Evolutionary conservation across 164 flowering plant genomes (phyloP), one percentile per base, ranked within the genome.

Genomic region (Magnolia sinica): DNA sequence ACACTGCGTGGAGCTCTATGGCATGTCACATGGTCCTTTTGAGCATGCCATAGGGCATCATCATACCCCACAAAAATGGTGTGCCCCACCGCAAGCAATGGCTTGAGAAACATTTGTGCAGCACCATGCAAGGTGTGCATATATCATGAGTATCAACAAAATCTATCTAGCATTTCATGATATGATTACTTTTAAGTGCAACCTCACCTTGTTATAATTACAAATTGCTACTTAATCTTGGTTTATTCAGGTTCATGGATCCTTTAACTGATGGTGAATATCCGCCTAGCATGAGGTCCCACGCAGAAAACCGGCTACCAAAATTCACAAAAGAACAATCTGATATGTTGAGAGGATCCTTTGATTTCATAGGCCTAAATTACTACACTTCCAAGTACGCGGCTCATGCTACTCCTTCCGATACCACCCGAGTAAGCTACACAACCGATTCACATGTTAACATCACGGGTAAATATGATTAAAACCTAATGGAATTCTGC

Each of bases 251-350:
- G 96, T 82, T 80, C 74, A 55, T 85, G 71, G 76, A 87, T 22
- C 93, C 96, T 1, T 50, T 88, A 9, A 74, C 83, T 8, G 52
- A 77, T 13, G 94, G 96, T 1, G 73, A 85, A 1, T 89, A 90
- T 72, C 96, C 94, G 7, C 0, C 19, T 0, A 75, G 19, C 29
- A 92, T 92, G 94, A 75, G 74, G 13, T 11, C 63, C 2, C 29
- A 78, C 3, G 87, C 85, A 0, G 83, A 87, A 20, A 68, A 80
- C 1, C 79, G 96, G 65, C 76, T 92, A 49, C 94, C 90, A 6
- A 81, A 79, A 37, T 90, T 92, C 81, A 82, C 90, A 0, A 29
- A 67, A 13, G 85, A 80, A 49, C 77, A 91, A 71, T 81, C 86
- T 1, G 13, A 55, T 50, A 27, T 84, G 79, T 29, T 80, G 3